A percentile compares a stretch with the other conserved stretches of the same genome.
Evolutionary conservation across 306 rosid genomes (phyloP).

Genomic region (Prunus salicina): DNA sequence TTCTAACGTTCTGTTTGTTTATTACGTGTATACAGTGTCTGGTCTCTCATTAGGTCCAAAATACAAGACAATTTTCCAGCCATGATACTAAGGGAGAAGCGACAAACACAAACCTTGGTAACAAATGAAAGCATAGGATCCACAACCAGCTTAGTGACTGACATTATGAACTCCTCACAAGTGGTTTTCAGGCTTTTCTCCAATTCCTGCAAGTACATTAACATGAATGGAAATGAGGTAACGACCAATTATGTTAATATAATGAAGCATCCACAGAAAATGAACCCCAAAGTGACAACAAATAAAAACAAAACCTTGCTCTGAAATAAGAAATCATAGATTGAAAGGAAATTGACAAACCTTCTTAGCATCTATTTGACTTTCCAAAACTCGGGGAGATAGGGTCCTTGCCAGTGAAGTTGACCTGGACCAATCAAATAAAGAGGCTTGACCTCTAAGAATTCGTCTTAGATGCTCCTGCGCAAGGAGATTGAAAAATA

Average conservation of each 20-base stretch:
- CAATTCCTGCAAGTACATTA: slow-evolving; percentile 66
- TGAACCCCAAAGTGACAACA: not conserved
- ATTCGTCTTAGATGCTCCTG: slow-evolving; percentile 96
- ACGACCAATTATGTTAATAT: not conserved
- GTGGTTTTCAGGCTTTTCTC: slow-evolving; percentile 95
- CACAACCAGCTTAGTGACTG: slow-evolving; percentile 93
- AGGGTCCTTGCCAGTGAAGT: slow-evolving; percentile 89
- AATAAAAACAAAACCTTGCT: not conserved
- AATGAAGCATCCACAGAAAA: not conserved
- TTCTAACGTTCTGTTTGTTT: not conserved
- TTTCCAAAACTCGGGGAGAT: slow-evolving; percentile 97
- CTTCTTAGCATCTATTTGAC: slow-evolving; percentile 97
- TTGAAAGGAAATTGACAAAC: slow-evolving; percentile 44
- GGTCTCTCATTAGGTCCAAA: slow-evolving; percentile 1
- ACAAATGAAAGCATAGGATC: slow-evolving; percentile 98
- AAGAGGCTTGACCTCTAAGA: slow-evolving; percentile 97
- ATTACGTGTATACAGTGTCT: not conserved
- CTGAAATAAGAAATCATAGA: slow-evolving; percentile 9
- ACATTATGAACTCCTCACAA: slow-evolving; percentile 97
- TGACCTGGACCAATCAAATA: slow-evolving; percentile 93
- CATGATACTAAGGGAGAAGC: slow-evolving; percentile 10
- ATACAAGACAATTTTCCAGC: not conserved
- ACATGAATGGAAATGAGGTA: not conserved
- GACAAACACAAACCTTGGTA: slow-evolving; percentile 86
- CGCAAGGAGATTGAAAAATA: slow-evolving; percentile 14